These are phyloP conservation scores for Alternaria ventricosa DNA, from an alignment of 2,329 filamentous ascomycete species.

Conservation along the genomic window DNA sequence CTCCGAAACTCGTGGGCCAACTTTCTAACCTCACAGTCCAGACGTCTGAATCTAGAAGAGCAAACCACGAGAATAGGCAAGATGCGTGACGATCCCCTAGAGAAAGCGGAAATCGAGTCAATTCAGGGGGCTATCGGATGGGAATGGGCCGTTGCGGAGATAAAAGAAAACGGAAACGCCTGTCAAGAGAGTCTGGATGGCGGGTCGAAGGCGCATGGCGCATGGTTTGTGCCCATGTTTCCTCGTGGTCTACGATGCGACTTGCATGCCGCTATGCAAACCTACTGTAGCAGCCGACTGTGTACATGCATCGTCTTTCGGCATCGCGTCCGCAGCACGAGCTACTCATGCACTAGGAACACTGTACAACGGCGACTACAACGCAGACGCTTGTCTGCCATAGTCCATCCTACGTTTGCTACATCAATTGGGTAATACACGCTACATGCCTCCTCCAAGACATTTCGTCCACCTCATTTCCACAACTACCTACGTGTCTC, in stretches of 20 bases:
- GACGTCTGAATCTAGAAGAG: neutral
- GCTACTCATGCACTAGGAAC: neutral
- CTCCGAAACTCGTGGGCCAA: slow-evolving; percentile 1
- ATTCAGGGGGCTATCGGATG: slow-evolving; percentile 7
- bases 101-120: neutral
- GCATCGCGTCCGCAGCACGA: neutral
- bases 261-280: slow-evolving; percentile 11
- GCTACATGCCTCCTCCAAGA: neutral
- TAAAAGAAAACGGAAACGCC: slow-evolving; percentile 1
- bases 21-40: neutral
- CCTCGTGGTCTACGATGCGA: slow-evolving; percentile 4
- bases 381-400: neutral
- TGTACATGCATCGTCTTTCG: neutral
- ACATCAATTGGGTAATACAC: neutral
- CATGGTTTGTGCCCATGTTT: neutral
- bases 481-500: slow-evolving; percentile 15
- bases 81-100: neutral
- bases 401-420: neutral
- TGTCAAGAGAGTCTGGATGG: slow-evolving; percentile 1
- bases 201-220: slow-evolving; percentile 15
- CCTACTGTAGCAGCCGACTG: neutral
- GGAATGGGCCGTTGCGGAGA: neutral
- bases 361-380: neutral
- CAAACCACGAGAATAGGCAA: neutral
- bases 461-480: slow-evolving; percentile 1